phyloP scores from a whole-genome alignment of 371 early-diverging fungal genomes.

The Chytridiales sp. region DNA sequence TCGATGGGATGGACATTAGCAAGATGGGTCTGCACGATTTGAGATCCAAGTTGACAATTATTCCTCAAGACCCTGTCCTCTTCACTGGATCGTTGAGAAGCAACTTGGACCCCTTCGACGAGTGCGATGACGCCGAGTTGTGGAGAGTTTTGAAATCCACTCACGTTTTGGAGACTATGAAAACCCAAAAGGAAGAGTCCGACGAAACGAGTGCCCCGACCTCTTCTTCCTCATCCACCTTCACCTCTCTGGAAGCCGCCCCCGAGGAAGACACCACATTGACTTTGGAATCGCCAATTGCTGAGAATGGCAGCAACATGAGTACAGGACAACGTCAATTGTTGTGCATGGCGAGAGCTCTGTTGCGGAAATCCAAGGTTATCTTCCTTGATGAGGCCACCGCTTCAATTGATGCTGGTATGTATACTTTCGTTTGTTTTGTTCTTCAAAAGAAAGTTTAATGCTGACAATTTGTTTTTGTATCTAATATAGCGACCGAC shows the following conservation, averaged over 20 bases:
- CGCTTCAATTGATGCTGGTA: conserved; percentile 46
- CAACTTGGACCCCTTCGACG: conserved; percentile 59
- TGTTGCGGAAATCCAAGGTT: conserved; percentile 45
- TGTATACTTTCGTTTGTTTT: conserved; percentile 74
- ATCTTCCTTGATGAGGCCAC: conserved; percentile 60
- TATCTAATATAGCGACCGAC: conserved; percentile 52
- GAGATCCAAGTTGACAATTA: conserved; percentile 38
- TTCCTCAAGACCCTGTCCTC: conserved; percentile 46
- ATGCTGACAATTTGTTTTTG: conserved; percentile 33
- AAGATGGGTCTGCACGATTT: conserved; percentile 37
- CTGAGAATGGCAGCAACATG: conserved; percentile 42
- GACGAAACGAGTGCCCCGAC: background rate
- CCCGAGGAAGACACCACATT: conserved; percentile 1
- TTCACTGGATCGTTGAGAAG: conserved; percentile 39
- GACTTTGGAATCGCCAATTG: conserved; percentile 29
- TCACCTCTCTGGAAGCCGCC: background rate
- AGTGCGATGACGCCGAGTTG: conserved; percentile 57
- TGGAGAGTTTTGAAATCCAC: conserved; percentile 62
- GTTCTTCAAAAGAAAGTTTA: conserved; percentile 62
- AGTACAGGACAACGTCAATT: conserved; percentile 61
- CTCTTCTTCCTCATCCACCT: conserved; percentile 9
- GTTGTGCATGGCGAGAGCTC: conserved; percentile 56
- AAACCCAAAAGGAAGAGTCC: too few relatives aligned
- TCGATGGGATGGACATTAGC: conserved; percentile 36
- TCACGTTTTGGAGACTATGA: conserved; percentile 47